These are phyloP conservation scores for Cardamine resedifolia DNA, from an alignment of 345 rosid genomes.

Conservation along the genomic window DNA sequence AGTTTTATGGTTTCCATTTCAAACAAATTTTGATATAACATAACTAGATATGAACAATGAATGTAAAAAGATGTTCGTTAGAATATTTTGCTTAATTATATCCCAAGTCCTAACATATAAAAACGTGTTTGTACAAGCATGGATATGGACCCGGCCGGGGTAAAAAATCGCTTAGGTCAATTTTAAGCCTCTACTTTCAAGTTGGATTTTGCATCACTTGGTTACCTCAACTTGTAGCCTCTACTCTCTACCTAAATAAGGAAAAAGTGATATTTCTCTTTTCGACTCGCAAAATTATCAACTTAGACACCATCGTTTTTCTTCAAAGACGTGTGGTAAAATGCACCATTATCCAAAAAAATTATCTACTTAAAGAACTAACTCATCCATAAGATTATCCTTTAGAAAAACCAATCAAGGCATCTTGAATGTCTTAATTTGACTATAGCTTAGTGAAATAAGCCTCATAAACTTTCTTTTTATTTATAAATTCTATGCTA, in stretches of 20 bases:
- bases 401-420: background rate
- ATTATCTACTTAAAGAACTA: background rate
- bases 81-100: background rate
- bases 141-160: background rate
- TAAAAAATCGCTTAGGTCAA: background rate
- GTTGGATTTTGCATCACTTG: constrained; percentile 13
- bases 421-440: background rate
- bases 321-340: background rate
- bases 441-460: constrained; percentile 2
- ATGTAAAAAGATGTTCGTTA: background rate
- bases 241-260: background rate
- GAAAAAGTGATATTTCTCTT: background rate
- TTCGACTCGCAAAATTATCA: background rate
- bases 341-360: background rate
- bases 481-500: constrained; percentile 1
- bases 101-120: background rate
- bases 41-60: background rate
- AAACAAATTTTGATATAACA: background rate
- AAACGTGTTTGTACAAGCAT: background rate
- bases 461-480: background rate
- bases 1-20: background rate
- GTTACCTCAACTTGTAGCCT: constrained; percentile 17
- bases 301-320: background rate
- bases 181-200: constrained; percentile 20
- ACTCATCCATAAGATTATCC: background rate